These are phyloP conservation scores for Diaporthe caulivora DNA, from an alignment of 2,329 filamentous ascomycete genomes.

Conservation along the genomic window DNA sequence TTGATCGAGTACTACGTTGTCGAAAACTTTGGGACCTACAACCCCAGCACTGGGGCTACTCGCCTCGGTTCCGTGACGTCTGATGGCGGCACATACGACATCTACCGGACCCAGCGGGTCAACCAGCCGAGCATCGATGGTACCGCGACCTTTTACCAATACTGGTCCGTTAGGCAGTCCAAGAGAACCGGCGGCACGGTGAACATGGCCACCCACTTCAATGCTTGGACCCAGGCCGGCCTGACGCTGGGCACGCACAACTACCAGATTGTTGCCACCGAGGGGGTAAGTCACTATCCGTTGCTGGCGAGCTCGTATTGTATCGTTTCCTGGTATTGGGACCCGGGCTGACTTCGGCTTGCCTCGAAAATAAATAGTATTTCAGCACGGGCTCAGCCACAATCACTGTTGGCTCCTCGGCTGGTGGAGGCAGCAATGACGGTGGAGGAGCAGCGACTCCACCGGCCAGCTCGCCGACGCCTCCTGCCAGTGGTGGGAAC, in stretches of 20 bases:
- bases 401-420: slow-evolving; percentile 36
- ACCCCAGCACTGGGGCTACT: slow-evolving; percentile 52
- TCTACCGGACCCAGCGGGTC: slow-evolving; percentile 50
- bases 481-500: slow-evolving; percentile 33
- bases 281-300: slow-evolving; percentile 49
- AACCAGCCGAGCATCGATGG: slow-evolving; percentile 62
- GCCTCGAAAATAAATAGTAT: slow-evolving; percentile 42
- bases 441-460: slow-evolving; percentile 29
- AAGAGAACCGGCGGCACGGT: slow-evolving; percentile 65
- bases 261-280: slow-evolving; percentile 67
- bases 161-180: slow-evolving; percentile 61
- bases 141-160: slow-evolving; percentile 63
- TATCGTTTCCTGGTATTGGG: neutral
- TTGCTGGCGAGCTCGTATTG: neutral
- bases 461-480: slow-evolving; percentile 1
- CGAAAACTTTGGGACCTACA: slow-evolving; percentile 58
- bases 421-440: slow-evolving; percentile 33
- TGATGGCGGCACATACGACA: slow-evolving; percentile 52
- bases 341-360: slow-evolving; percentile 8
- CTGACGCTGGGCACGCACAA: slow-evolving; percentile 61
- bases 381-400: slow-evolving; percentile 30
- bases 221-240: slow-evolving; percentile 62
- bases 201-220: slow-evolving; percentile 63
- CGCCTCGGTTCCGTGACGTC: slow-evolving; percentile 48
- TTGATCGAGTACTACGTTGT: slow-evolving; percentile 53